Evolutionary conservation across 805 yeast genomes (phyloP).

Genomic region (Suhomyces faveliae): DNA sequence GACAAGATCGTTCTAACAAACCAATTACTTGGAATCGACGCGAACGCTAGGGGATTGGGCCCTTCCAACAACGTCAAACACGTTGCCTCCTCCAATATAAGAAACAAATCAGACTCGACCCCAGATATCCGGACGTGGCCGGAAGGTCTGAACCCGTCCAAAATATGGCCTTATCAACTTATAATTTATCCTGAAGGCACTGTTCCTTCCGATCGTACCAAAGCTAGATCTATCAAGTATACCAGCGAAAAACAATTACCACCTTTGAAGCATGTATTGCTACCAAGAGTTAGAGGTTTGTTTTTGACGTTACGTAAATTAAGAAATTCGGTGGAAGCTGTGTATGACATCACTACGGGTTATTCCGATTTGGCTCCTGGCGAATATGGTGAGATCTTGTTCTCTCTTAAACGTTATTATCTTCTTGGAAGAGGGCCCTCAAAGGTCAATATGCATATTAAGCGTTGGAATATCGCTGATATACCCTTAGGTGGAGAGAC

Average conservation of each 20-base stretch:
- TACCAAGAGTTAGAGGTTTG: conserved; percentile 85
- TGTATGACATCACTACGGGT: conserved; percentile 83
- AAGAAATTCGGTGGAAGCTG: conserved; percentile 48
- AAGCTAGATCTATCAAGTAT: conserved; percentile 53
- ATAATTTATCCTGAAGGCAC: conserved; percentile 95
- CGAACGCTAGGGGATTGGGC: conserved; percentile 57
- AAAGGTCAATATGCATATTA: conserved; percentile 60
- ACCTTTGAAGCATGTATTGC: conserved; percentile 58
- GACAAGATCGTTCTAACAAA: conserved; percentile 63
- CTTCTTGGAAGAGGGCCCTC: conserved; percentile 72
- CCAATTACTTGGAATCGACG: conserved; percentile 56
- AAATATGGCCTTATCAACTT: conserved; percentile 53
- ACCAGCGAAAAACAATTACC: conserved; percentile 51
- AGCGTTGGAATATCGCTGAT: conserved; percentile 53
- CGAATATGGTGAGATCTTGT: conserved; percentile 76
- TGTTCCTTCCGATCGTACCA: conserved; percentile 67
- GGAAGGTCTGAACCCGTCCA: conserved; percentile 19
- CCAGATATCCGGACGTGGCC: conserved; percentile 29
- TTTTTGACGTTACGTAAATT: conserved; percentile 62
- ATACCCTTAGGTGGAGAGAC: conserved; percentile 56
- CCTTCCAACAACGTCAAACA: conserved; percentile 43
- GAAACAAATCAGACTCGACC: conserved; percentile 1
- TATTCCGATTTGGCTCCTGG: conserved; percentile 66
- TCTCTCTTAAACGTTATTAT: conserved; percentile 61
- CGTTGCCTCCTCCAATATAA: conserved; percentile 30